phyloP scores from a whole-genome alignment of 306 rosid species.

The Trichosanthes cucumerina region DNA sequence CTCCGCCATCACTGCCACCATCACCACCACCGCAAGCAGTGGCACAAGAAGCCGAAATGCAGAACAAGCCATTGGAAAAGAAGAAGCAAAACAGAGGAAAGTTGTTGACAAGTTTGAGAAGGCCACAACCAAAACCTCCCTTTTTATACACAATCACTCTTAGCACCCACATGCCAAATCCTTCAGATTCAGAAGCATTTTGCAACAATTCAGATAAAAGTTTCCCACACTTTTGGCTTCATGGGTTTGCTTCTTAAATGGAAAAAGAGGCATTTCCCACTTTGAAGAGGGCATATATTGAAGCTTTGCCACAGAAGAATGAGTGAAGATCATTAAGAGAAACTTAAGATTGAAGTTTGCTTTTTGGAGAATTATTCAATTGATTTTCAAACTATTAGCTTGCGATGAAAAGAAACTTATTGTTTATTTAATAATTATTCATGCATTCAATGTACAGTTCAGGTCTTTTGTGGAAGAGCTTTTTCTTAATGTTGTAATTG shows the following conservation, averaged over 20 bases:
- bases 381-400: neutral
- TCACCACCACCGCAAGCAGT: constrained; percentile 12
- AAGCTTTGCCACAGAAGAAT: neutral
- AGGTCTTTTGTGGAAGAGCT: neutral
- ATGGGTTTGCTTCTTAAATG: neutral
- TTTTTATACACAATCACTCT: neutral
- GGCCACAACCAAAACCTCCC: neutral
- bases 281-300: neutral
- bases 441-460: neutral
- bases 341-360: neutral
- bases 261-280: neutral
- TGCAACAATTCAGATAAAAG: neutral
- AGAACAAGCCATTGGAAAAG: neutral
- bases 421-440: neutral
- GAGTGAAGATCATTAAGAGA: neutral
- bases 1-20: constrained; percentile 15
- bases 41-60: neutral
- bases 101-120: neutral
- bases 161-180: neutral
- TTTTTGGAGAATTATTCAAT: neutral
- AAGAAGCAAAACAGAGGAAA: neutral
- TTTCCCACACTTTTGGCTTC: neutral
- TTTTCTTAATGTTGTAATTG: neutral
- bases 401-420: neutral
- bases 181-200: neutral